A percentile compares a stretch with the other conserved stretches of the same genome.
Evolutionary conservation across 2,329 filamentous ascomycete genomes (phyloP).

Genomic region (Paracoccidioides brasiliensis): DNA sequence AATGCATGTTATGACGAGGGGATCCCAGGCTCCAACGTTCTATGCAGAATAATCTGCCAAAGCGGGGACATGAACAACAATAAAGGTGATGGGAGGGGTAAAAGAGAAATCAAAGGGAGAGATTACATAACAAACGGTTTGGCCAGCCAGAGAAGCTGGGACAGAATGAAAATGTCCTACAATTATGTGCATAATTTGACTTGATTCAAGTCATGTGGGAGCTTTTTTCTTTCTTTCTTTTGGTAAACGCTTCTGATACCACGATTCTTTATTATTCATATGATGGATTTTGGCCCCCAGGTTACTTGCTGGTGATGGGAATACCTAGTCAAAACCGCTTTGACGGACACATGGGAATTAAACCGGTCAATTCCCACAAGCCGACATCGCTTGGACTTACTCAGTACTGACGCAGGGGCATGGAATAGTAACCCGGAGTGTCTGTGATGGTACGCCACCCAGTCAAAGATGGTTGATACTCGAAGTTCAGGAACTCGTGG

Average conservation of each 20-base stretch:
- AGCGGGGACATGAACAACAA: neutral
- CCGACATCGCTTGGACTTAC: neutral
- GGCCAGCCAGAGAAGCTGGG: no score
- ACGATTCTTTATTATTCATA: neutral
- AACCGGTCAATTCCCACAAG: neutral
- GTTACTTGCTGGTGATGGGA: neutral
- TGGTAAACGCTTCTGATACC: neutral
- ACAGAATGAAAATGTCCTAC: no score
- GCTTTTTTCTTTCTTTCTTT: neutral
- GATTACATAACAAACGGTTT: neutral
- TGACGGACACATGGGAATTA: neutral
- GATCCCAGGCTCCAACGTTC: neutral
- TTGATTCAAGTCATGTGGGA: neutral
- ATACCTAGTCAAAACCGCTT: neutral
- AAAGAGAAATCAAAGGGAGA: neutral
- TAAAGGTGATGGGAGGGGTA: neutral
- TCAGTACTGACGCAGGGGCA: neutral
- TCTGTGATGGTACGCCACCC: neutral
- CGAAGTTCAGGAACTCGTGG: neutral
- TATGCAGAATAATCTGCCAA: neutral
- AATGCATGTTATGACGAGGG: neutral
- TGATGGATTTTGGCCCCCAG: neutral
- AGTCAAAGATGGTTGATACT: neutral
- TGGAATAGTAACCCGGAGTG: no score
- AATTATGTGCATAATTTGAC: neutral